Evolutionary conservation across 2,329 filamentous ascomycete species (phyloP), one percentile per base, ranked within the genome.

Genomic region (Blastomyces emzantsi): DNA sequence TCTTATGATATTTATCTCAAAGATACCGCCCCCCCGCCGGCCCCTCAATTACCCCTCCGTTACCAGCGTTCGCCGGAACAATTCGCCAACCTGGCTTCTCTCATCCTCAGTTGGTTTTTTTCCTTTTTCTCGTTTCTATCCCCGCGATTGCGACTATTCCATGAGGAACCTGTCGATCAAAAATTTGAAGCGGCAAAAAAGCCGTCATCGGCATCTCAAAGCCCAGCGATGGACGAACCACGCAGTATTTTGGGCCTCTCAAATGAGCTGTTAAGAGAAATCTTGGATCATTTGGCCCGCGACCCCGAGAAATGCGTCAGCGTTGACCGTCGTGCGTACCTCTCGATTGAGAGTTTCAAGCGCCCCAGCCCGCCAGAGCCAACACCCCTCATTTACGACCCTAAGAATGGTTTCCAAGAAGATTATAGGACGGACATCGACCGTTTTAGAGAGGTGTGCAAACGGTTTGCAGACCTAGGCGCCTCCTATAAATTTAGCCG

Each of bases 301-400:
- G 79, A 83, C 63, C 77, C 79, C n/a, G 79, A 82, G 59, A 80
- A 77, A 67, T 76, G 77, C 49, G 76, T 83, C 64, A 78, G 75
- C 51, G 76, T 83, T 55, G 81, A 83, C 66, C 76, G 79, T 60
- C 77, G 82, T 64, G 79, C 78, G 60, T 83, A 82, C 68, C 75
- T 84, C 25, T 83, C 81, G 8, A 80, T 82, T 64, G 82, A 84
- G 70, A 83, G 80, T 72, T 82, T 84, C 71, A 80, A 77, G 64
- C 75, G 75, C 54, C 79, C 80, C 15, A 76, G 64, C 51, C 68
- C 68, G 39, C 70, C 70, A 9, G 64, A 67, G 22, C 69, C 69
- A 11, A 63, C 63, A 22, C 59, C 61, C 25, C 49, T 65, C 63
- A 72, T 62, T 45, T 36, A 60, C n/a, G 65, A 64, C 43, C 57